These are phyloP conservation scores for Aspergillus haitiensis DNA, from an alignment of 495 filamentous ascomycete species.

Conservation along the genomic window DNA sequence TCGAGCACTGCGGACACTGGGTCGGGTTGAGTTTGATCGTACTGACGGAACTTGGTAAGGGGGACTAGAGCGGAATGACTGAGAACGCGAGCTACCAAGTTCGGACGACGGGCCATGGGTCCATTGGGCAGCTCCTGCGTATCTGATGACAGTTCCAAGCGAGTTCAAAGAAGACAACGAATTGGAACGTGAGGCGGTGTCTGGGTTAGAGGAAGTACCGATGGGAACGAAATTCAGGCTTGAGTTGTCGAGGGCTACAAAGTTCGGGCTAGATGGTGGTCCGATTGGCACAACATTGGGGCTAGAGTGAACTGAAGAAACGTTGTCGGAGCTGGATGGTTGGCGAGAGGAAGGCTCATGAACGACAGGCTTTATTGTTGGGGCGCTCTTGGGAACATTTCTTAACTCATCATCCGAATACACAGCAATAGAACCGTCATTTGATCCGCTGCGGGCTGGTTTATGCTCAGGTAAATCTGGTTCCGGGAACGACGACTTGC, in stretches of 20 bases:
- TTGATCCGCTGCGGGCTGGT: slow-evolving; percentile 22
- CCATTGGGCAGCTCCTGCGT: slow-evolving; percentile 40
- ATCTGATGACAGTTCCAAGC: slow-evolving; percentile 50
- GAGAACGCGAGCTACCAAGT: slow-evolving; percentile 36
- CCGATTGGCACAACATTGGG: slow-evolving; percentile 46
- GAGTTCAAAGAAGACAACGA: slow-evolving; percentile 52
- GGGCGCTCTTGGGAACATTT: slow-evolving; percentile 35
- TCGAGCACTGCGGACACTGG: slow-evolving; percentile 26
- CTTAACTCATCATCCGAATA: slow-evolving; percentile 45
- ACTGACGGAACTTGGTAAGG: slow-evolving; percentile 35
- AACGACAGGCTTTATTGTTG: slow-evolving; percentile 45
- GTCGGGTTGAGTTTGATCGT: slow-evolving; percentile 32
- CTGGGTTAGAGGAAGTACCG: slow-evolving; percentile 38
- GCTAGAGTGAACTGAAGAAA: slow-evolving; percentile 38
- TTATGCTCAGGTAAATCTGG: slow-evolving; percentile 30
- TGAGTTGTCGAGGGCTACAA: slow-evolving; percentile 45
- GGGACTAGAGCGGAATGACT: slow-evolving; percentile 45
- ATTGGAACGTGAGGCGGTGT: slow-evolving; percentile 41
- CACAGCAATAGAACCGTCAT: slow-evolving; percentile 28
- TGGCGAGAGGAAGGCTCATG: slow-evolving; percentile 35
- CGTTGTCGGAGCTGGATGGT: slow-evolving; percentile 23
- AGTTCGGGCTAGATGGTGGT: slow-evolving; percentile 48
- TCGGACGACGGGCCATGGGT: slow-evolving; percentile 40
- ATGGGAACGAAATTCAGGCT: slow-evolving; percentile 43
- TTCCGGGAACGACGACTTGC: slow-evolving; percentile 45